A percentile compares a stretch with the other conserved stretches of the same genome.
Conservation (phyloP, 2,329 filamentous ascomycete genomes). For the Xylaria sp. region DNA sequence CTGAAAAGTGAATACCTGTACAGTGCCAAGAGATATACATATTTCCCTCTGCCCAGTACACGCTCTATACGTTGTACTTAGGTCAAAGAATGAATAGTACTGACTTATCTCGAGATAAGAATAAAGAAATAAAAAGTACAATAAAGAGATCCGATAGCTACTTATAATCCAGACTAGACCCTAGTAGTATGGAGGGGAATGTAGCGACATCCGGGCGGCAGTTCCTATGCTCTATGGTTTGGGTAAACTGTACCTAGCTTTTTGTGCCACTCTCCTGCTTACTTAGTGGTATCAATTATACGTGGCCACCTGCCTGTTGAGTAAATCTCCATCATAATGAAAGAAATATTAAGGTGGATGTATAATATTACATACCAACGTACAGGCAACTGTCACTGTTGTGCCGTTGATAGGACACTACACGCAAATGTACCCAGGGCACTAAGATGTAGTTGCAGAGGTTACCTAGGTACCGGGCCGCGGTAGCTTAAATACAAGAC, state of each 20-base stretch:
- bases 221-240: conserved; percentile 1
- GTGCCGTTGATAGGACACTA: conserved; percentile 11
- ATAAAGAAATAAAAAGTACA: no score
- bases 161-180: neutral
- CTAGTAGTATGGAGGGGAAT: conserved; percentile 14
- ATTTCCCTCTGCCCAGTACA: neutral
- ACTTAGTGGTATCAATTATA: conserved; percentile 4
- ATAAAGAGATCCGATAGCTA: conserved; percentile 9
- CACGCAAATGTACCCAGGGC: neutral
- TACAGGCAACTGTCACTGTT: neutral
- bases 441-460: neutral
- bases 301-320: conserved; percentile 24
- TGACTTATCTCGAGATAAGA: conserved; percentile 1
- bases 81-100: no score
- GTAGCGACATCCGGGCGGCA: conserved; percentile 6
- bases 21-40: neutral
- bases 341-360: neutral
- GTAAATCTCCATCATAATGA: conserved; percentile 10
- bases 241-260: conserved; percentile 6
- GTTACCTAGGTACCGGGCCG: conserved; percentile 12
- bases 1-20: conserved; percentile 15
- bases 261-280: conserved; percentile 3
- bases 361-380: neutral
- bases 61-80: neutral
- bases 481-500: conserved; percentile 4